Conservation (phyloP, 2,329 filamentous ascomycete genomes). For the Alternaria longipes region DNA sequence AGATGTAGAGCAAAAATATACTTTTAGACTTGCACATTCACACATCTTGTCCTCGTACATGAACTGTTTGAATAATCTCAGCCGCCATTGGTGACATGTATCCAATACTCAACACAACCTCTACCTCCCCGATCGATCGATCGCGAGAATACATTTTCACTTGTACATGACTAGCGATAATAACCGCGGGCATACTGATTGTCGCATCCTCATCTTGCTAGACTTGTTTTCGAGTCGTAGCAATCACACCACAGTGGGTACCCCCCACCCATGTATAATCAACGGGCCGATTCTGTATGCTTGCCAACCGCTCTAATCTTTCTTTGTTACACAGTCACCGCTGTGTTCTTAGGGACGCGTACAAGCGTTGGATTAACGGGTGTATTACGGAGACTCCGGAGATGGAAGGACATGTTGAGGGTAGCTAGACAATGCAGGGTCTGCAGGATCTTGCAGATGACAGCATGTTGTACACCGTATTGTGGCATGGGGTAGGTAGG, state of each 20-base stretch:
- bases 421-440: not conserved
- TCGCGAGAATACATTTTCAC: not conserved
- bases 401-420: not conserved
- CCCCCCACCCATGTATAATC: not conserved
- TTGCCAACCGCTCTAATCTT: not conserved
- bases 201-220: constrained; percentile 3
- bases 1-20: not conserved
- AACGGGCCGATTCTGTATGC: not conserved
- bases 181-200: not conserved
- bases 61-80: not conserved
- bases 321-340: not conserved
- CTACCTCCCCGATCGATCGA: not conserved
- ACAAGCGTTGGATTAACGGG: not conserved
- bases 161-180: constrained; percentile 2
- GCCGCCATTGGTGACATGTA: not conserved
- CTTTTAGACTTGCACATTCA: not conserved
- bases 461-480: not conserved
- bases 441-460: not conserved
- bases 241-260: constrained; percentile 6
- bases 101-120: not conserved
- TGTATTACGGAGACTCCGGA: constrained; percentile 1
- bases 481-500: not conserved
- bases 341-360: not conserved
- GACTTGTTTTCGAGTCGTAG: not conserved
- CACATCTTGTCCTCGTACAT: not conserved